Percentiles rank a stretch among this genome's conserved stretches.
Evolutionary conservation across 1,284 basidiomycete species (phyloP).

Genomic region (Farysia itapuensis): DNA sequence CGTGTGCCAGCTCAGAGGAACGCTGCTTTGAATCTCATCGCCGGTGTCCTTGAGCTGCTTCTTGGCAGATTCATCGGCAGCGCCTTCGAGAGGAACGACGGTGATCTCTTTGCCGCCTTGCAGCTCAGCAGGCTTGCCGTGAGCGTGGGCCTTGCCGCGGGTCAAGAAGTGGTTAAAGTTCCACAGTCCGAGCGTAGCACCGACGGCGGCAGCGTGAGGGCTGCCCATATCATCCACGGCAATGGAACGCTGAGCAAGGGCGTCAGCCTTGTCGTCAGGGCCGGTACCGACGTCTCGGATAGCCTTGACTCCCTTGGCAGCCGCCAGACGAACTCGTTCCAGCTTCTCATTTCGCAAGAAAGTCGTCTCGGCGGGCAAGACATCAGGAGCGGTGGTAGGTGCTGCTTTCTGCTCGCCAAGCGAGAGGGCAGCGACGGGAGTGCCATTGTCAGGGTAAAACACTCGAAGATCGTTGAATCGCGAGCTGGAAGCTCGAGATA

Average conservation of each 20-base stretch:
- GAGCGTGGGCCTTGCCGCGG: slow-evolving; percentile 42
- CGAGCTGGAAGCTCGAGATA: slow-evolving; percentile 44
- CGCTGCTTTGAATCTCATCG: slow-evolving; percentile 43
- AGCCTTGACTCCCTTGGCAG: slow-evolving; percentile 53
- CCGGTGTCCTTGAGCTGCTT: slow-evolving; percentile 48
- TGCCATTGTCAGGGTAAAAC: slow-evolving; percentile 42
- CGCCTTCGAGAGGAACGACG: slow-evolving; percentile 38
- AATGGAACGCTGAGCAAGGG: slow-evolving; percentile 30
- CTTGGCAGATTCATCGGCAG: slow-evolving; percentile 37
- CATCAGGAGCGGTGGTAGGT: slow-evolving; percentile 49
- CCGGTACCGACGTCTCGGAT: slow-evolving; percentile 48
- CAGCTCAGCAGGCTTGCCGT: slow-evolving; percentile 32
- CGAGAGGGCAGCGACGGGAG: slow-evolving; percentile 49
- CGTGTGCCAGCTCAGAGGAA: slow-evolving; percentile 54
- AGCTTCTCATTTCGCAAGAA: slow-evolving; percentile 55
- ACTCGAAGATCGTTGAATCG: slow-evolving; percentile 52
- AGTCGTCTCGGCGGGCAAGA: slow-evolving; percentile 34
- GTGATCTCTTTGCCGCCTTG: slow-evolving; percentile 54
- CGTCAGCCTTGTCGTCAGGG: slow-evolving; percentile 32
- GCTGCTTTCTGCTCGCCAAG: slow-evolving; percentile 51
- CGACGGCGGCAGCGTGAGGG: slow-evolving; percentile 54
- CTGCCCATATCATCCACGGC: slow-evolving; percentile 48
- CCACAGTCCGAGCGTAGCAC: slow-evolving; percentile 53
- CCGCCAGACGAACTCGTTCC: slow-evolving; percentile 52
- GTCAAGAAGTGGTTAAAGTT: slow-evolving; percentile 57